Conservation (phyloP, 225 moss, liverwort and hornwort species). For the Thuidium tamariscinum region DNA sequence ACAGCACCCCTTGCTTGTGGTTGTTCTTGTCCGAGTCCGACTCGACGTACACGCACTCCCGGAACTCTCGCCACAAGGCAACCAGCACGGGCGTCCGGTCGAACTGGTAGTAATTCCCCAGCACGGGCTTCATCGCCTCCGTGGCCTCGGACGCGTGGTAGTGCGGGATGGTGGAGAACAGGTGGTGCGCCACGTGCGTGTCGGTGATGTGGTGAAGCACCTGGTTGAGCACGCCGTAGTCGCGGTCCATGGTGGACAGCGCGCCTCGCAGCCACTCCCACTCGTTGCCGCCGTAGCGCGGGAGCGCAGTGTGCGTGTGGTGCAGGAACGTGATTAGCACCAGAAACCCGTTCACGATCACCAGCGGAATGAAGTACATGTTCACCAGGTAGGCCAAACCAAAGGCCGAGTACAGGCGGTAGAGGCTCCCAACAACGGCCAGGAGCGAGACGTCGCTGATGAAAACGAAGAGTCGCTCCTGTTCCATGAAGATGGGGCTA, state of each 20-base stretch:
- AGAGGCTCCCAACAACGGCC: neutral
- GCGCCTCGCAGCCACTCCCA: neutral
- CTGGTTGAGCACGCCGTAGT: neutral
- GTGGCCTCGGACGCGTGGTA: neutral
- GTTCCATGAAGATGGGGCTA: neutral
- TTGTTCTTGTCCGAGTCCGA: neutral
- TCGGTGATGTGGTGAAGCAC: neutral
- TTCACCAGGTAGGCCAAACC: neutral
- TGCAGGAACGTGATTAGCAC: neutral
- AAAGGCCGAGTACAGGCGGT: neutral
- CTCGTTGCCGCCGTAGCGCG: neutral
- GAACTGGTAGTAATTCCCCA: neutral
- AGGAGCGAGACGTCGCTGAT: neutral
- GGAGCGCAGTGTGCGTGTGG: neutral
- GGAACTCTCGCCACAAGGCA: neutral
- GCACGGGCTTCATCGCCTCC: neutral
- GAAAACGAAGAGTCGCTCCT: neutral
- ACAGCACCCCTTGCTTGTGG: neutral
- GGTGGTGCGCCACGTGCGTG: neutral
- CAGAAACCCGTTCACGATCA: neutral
- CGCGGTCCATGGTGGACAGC: neutral
- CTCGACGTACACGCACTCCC: neutral
- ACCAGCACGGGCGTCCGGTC: neutral
- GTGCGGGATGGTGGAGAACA: neutral
- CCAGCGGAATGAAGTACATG: neutral